Evolutionary conservation across 306 rosid genomes (phyloP), one percentile per base, ranked within the genome.

Genomic region (Argentina anserina): DNA sequence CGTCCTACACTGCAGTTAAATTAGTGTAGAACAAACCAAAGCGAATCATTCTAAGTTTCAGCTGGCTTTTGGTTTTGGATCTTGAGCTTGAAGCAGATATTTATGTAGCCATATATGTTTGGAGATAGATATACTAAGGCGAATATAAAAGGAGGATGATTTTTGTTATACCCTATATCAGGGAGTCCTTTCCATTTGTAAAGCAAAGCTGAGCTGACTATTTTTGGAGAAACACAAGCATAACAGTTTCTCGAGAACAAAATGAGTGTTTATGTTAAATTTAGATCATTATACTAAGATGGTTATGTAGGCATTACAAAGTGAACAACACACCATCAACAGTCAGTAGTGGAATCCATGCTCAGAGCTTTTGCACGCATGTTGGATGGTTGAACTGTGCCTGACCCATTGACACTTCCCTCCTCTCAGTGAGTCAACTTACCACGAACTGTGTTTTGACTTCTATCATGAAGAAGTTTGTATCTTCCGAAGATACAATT

Each of bases 1-100:
- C 74, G 80, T 83, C 71, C 80, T 91, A 49, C 9, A 64, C 53
- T 91, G 97, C 41, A 33, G 14, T 56, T 70, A 71, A 28, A 3
- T 67, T 28, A 13, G 8, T 28, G 31, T 31, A 43, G 41, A 18
- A 28, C 3, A 40, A 62, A 69, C 18, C 28, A 12, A 58, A 28
- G 0, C 37, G 28, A 14, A 28, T 5, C n/a, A 58, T 58, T 58
- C n/a, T 28, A 14, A 28, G 64, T 28, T 11, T 13, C 63, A 21
- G 60, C 60, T 21, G 7, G 29, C 9, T 53, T 3, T 53, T n/a
- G 60, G 3, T 8, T 53, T 53, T 5, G 28, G 26, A 53, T 53
- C 60, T n/a, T n/a, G 25, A 25, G 9, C 37, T 26, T 58, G 36
- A 26, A 58, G 12, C 63, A 11, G 63, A 26, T 50, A n/a, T 58